Evolutionary conservation across 257 asterid genomes (phyloP).

Genomic region (Cordia subcordata): DNA sequence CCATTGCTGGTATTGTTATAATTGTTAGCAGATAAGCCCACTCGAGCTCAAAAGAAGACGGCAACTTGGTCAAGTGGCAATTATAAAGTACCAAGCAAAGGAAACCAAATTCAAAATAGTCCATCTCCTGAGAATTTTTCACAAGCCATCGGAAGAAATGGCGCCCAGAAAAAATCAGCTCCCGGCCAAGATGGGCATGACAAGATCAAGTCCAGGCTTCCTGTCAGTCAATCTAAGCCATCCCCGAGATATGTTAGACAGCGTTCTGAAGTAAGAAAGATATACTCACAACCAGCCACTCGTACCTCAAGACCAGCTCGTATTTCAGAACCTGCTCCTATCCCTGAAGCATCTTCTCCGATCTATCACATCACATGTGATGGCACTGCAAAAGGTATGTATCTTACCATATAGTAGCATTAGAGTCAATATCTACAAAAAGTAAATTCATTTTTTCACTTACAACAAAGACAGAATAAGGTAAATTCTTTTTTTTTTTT

Average conservation of each 20-base stretch:
- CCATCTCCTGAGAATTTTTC: neutral
- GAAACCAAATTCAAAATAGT: neutral
- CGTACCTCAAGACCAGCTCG: neutral
- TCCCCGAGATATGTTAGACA: neutral
- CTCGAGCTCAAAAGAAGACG: neutral
- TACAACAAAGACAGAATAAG: no score
- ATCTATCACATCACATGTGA: conserved; percentile 10
- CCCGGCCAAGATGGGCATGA: neutral
- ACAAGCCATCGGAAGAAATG: no score
- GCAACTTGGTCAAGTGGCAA: neutral
- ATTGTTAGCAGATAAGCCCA: conserved; percentile 1
- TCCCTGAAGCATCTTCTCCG: neutral
- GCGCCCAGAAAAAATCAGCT: neutral
- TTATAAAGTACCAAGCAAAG: neutral
- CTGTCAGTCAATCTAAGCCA: conserved; percentile 3
- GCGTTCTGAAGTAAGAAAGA: neutral
- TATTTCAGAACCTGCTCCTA: no score
- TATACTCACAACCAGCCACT: neutral
- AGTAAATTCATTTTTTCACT: no score
- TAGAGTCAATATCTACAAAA: no score
- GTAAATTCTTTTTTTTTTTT: no score
- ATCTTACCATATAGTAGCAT: neutral
- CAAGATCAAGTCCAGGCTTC: neutral
- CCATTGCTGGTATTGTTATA: neutral
- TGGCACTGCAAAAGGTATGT: conserved; percentile 4